A percentile compares a stretch with the other conserved stretches of the same genome.
phyloP scores from a whole-genome alignment of 2,329 filamentous ascomycete genomes.

The Diaporthe sp. region DNA sequence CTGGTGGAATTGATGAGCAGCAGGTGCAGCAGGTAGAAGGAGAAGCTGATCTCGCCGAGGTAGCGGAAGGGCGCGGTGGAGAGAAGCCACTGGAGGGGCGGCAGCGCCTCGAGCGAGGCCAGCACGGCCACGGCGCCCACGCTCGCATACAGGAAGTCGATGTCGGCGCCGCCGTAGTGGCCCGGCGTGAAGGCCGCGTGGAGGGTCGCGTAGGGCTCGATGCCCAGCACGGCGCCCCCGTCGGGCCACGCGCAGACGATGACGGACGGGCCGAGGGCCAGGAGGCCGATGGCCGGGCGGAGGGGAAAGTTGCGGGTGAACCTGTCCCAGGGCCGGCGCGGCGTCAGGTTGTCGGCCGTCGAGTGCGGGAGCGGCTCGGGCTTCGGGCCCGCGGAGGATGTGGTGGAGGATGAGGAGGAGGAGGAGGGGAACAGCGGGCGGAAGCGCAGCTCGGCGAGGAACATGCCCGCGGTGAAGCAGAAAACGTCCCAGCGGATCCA shows the following conservation, averaged over 20 bases:
- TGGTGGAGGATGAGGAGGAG: not conserved
- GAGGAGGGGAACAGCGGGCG: not conserved
- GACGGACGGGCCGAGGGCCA: constrained; percentile 40
- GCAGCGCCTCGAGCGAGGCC: constrained; percentile 44
- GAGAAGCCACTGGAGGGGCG: constrained; percentile 46
- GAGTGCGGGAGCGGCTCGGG: constrained; percentile 41
- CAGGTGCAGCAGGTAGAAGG: constrained; percentile 50
- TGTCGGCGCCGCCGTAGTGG: constrained; percentile 37
- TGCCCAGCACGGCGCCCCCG: not conserved
- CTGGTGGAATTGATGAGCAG: constrained; percentile 26
- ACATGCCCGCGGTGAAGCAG: constrained; percentile 49
- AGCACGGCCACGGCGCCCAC: constrained; percentile 50
- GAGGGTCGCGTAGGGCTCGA: not conserved
- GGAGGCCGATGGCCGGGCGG: constrained; percentile 49
- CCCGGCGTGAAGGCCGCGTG: constrained; percentile 41
- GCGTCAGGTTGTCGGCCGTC: not conserved
- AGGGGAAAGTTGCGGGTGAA: constrained; percentile 46
- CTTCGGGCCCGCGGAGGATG: constrained; percentile 11
- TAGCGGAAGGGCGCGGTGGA: constrained; percentile 47
- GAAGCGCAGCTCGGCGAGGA: constrained; percentile 48
- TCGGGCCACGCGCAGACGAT: constrained; percentile 5
- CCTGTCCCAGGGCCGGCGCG: constrained; percentile 18
- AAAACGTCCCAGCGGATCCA: constrained; percentile 47
- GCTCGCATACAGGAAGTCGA: constrained; percentile 49
- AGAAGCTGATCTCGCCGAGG: constrained; percentile 51